Base-by-base conservation (phyloP, 805 yeast genomes). In the Candida rishiriensis region DNA sequence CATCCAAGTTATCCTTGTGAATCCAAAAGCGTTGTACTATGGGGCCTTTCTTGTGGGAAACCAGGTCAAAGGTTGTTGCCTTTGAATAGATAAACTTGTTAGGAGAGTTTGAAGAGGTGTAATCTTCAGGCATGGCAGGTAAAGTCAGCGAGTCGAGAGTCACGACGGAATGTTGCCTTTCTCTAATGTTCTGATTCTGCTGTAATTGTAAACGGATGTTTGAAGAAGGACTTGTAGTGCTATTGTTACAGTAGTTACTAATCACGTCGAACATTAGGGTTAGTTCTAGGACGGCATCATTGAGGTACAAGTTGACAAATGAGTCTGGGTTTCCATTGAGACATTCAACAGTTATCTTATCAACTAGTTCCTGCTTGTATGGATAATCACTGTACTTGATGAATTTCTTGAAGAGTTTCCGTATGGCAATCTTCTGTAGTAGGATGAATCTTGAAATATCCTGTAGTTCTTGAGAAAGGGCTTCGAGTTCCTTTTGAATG, bases 371-470 rank as follows among this genome's bases (percentile, higher is more conserved):
- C 36, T 58, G 56, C 40, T 65, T 66, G 43, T 61, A 56, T 12
- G 49, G 44, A 40, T 59, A 64, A 6, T 54, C 53, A 42, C 71
- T 69, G 55, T 78, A 70, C 55, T 78, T 78, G 38, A 68, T 39
- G 47, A 76, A 83, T 59, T 88, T 87, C 65, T 88, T 87, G 55
- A 87, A 69, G 40, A 87, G 72, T 64, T 87, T 87, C 49, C 82
- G 72, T 39, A 85, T 71, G 6, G 81, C 95, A 3, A 88, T 80
- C 55, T 82, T 81, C 57, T 87, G 96, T 8, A 86, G 73, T 17
- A 82, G 66, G 13, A 85, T 76, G 57, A 83, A 87, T 49, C 88
- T 71, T n/a, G 86, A 73, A 38, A 87, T 65, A 48, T 81, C 76
- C 54, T 83, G 86, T 26, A 85, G 66, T 38, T 78, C 82, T 14